phyloP scores from a whole-genome alignment of 1,284 basidiomycete species.

The Bondarzewia mesenterica region DNA sequence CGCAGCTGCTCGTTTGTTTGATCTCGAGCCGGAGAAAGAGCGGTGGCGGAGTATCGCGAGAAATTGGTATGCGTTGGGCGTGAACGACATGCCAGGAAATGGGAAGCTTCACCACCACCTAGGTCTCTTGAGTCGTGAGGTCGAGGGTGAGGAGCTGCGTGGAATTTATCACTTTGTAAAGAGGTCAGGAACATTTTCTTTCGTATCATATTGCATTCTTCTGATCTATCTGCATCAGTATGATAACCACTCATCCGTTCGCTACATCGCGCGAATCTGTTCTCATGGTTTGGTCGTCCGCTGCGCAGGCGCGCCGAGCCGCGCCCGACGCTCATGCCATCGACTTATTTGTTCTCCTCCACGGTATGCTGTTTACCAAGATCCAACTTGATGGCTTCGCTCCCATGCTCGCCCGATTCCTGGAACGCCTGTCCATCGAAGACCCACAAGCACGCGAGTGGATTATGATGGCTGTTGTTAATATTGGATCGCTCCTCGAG shows the following conservation, averaged over 20 bases:
- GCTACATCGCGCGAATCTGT: conserved; percentile 82
- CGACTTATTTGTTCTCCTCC: conserved; percentile 86
- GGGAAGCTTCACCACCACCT: conserved; percentile 93
- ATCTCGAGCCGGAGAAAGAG: conserved; percentile 86
- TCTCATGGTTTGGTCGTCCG: conserved; percentile 74
- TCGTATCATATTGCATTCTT: neutral
- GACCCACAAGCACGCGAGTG: conserved; percentile 81
- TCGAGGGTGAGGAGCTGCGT: conserved; percentile 77
- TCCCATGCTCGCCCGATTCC: conserved; percentile 73
- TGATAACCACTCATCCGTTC: conserved; percentile 88
- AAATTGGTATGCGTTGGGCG: conserved; percentile 89
- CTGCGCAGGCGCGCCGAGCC: conserved; percentile 64
- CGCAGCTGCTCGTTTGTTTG: conserved; percentile 80
- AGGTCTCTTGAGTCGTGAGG: conserved; percentile 81
- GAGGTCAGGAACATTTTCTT: conserved; percentile 59
- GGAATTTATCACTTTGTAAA: conserved; percentile 94
- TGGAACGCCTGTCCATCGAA: conserved; percentile 79
- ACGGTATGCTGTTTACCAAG: conserved; percentile 94
- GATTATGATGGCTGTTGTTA: conserved; percentile 92
- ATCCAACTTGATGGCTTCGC: conserved; percentile 90
- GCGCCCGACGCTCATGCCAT: conserved; percentile 70
- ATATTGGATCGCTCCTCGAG: conserved; percentile 78
- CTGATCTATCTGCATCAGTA: conserved; percentile 32
- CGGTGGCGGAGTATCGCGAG: conserved; percentile 85
- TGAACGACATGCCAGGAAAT: conserved; percentile 83